Percentiles rank a stretch among this genome's conserved stretches.
Evolutionary conservation across 345 rosid genomes (phyloP).

Genomic region (Garcia nutans): DNA sequence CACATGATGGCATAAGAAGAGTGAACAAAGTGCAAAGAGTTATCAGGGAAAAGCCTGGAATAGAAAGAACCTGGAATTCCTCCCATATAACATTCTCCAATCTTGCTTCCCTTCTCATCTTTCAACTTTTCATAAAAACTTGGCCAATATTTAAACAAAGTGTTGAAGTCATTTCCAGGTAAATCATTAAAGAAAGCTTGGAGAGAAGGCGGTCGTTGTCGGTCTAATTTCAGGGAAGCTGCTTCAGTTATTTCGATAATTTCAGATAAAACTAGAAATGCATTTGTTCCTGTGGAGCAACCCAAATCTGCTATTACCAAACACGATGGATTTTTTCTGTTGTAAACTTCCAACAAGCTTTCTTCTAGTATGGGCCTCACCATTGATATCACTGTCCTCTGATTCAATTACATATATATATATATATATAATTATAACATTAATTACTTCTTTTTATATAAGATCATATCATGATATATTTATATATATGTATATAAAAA

Average conservation of each 20-base stretch:
- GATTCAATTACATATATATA: not conserved
- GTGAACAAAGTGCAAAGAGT: slow-evolving; percentile 24
- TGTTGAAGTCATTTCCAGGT: slow-evolving; percentile 30
- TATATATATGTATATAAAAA: no score
- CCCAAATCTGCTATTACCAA: slow-evolving; percentile 31
- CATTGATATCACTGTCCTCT: slow-evolving; percentile 22
- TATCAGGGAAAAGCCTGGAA: slow-evolving; percentile 21
- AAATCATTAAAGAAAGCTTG: slow-evolving; percentile 30
- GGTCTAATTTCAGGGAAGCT: not conserved
- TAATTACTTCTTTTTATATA: no score
- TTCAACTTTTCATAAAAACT: slow-evolving; percentile 12
- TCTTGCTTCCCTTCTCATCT: slow-evolving; percentile 12
- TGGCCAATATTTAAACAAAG: slow-evolving; percentile 24
- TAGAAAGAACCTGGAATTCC: slow-evolving; percentile 31
- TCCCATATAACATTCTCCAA: slow-evolving; percentile 17
- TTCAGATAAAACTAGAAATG: slow-evolving; percentile 10
- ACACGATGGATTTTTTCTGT: slow-evolving; percentile 8
- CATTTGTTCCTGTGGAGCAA: slow-evolving; percentile 31
- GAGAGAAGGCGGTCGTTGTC: slow-evolving; percentile 5
- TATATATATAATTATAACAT: no score
- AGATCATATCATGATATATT: no score
- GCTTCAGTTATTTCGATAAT: slow-evolving; percentile 7
- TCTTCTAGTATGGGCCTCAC: slow-evolving; percentile 20
- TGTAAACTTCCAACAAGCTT: slow-evolving; percentile 10
- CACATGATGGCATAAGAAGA: slow-evolving; percentile 26